Evolutionary conservation across 2,329 filamentous ascomycete species (phyloP).

Genomic region (Ilyonectria destructans): DNA sequence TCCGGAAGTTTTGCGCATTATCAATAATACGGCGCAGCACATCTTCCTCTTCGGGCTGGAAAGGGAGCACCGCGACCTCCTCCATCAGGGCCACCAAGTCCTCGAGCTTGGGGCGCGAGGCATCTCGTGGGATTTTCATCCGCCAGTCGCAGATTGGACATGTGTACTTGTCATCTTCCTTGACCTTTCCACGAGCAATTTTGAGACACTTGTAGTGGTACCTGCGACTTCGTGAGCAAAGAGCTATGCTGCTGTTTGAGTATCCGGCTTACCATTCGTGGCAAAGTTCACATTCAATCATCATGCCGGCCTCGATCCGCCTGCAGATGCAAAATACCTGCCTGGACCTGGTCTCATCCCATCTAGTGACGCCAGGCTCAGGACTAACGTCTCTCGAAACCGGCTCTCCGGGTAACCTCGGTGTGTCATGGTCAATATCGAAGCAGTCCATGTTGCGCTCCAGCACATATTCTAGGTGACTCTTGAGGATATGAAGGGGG

Average conservation of each 20-base stretch:
- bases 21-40: conserved; percentile 89
- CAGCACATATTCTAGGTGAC: conserved; percentile 93
- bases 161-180: conserved; percentile 98
- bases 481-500: conserved; percentile 93
- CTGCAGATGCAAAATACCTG: conserved; percentile 99
- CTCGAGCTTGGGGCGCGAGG: conserved; percentile 94
- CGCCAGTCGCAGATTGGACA: conserved; percentile 99
- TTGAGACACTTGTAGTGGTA: conserved; percentile 99
- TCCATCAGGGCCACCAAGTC: conserved; percentile 88
- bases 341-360: conserved; percentile 74
- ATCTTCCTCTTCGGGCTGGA: conserved; percentile 96
- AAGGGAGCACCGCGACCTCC: conserved; percentile 85
- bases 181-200: conserved; percentile 96
- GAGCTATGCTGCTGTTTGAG: not conserved
- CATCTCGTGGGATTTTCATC: conserved; percentile 96
- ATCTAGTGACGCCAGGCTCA: conserved; percentile 67
- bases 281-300: conserved; percentile 99
- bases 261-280: conserved; percentile 86
- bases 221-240: conserved; percentile 63
- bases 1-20: conserved; percentile 86
- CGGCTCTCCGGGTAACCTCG: conserved; percentile 91
- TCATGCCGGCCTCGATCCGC: conserved; percentile 94
- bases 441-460: conserved; percentile 94
- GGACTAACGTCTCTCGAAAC: conserved; percentile 85
- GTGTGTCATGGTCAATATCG: conserved; percentile 87